Percentiles rank a stretch among this genome's conserved stretches.
phyloP scores from a whole-genome alignment of 2,329 filamentous ascomycete genomes.

The Trichoderma harzianum region DNA sequence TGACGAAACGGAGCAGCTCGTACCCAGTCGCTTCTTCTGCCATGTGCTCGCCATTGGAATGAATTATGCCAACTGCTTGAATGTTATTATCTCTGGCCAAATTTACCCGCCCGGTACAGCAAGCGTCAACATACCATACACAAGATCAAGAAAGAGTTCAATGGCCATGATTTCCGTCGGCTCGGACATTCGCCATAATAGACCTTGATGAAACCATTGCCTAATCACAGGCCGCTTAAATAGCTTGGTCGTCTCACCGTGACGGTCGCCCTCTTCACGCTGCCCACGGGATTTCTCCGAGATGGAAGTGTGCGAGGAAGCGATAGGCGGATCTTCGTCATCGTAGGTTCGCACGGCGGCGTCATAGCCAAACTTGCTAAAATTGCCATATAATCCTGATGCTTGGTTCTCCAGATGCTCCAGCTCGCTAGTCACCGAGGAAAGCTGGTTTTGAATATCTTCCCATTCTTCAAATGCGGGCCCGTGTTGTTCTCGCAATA shows the following conservation, averaged over 20 bases:
- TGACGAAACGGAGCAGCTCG: slow-evolving; percentile 56
- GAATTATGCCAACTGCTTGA: slow-evolving; percentile 56
- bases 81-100: neutral
- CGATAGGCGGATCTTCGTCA: slow-evolving; percentile 20
- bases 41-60: slow-evolving; percentile 59
- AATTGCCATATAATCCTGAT: slow-evolving; percentile 57
- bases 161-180: slow-evolving; percentile 60
- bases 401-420: slow-evolving; percentile 52
- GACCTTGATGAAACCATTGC: slow-evolving; percentile 64
- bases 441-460: slow-evolving; percentile 50
- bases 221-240: slow-evolving; percentile 58
- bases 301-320: slow-evolving; percentile 25
- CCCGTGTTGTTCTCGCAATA: slow-evolving; percentile 47
- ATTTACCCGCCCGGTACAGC: neutral
- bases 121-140: slow-evolving; percentile 42
- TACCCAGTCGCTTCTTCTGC: slow-evolving; percentile 53
- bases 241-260: slow-evolving; percentile 48
- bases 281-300: slow-evolving; percentile 14
- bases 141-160: slow-evolving; percentile 62
- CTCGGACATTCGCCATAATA: slow-evolving; percentile 59
- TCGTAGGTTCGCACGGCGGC: slow-evolving; percentile 53
- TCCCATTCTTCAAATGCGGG: slow-evolving; percentile 56
- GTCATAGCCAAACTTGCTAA: slow-evolving; percentile 60
- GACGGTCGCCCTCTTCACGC: slow-evolving; percentile 25
- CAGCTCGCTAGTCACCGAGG: slow-evolving; percentile 50